phyloP scores from a whole-genome alignment of 768 basidiomycete species.

The Auricularia sp. region DNA sequence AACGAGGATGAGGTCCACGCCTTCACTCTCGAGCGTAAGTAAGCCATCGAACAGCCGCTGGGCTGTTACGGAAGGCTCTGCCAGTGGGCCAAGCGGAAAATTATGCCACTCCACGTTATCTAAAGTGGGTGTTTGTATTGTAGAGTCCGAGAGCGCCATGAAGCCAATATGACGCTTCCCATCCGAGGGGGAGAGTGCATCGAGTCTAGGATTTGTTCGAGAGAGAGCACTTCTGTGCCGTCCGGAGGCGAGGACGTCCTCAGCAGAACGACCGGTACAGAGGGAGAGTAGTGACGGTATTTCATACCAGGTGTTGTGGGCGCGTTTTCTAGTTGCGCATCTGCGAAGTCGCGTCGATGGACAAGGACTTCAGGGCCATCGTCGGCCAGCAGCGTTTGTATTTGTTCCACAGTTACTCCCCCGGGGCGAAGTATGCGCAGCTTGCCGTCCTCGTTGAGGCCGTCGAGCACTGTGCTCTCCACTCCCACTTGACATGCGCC shows the following conservation, averaged over 20 bases:
- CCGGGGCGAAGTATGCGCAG: constrained; percentile 84
- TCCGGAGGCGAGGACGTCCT: constrained; percentile 35
- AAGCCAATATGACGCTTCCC: constrained; percentile 35
- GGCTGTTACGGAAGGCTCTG: constrained; percentile 59
- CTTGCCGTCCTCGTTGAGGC: constrained; percentile 60
- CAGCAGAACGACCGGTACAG: constrained; percentile 73
- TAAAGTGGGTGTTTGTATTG: constrained; percentile 14
- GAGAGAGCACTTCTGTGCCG: not conserved
- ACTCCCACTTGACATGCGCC: constrained; percentile 82
- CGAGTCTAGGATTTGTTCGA: not conserved
- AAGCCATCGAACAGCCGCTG: constrained; percentile 81
- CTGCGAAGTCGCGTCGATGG: constrained; percentile 66
- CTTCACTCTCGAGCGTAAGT: constrained; percentile 62
- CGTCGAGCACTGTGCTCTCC: constrained; percentile 94
- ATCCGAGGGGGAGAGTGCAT: not conserved
- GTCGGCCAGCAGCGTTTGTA: constrained; percentile 48
- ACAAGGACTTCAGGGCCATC: constrained; percentile 59
- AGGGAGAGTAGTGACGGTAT: constrained; percentile 92
- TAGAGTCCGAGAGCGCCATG: constrained; percentile 52
- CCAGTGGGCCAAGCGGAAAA: constrained; percentile 29
- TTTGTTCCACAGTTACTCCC: constrained; percentile 83
- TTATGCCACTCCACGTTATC: not conserved
- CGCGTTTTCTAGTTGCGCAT: constrained; percentile 55
- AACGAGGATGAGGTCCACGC: constrained; percentile 73
- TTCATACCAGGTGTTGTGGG: constrained; percentile 99